phyloP scores from a whole-genome alignment of 345 rosid species.

The Crucihimalaya himalaica region DNA sequence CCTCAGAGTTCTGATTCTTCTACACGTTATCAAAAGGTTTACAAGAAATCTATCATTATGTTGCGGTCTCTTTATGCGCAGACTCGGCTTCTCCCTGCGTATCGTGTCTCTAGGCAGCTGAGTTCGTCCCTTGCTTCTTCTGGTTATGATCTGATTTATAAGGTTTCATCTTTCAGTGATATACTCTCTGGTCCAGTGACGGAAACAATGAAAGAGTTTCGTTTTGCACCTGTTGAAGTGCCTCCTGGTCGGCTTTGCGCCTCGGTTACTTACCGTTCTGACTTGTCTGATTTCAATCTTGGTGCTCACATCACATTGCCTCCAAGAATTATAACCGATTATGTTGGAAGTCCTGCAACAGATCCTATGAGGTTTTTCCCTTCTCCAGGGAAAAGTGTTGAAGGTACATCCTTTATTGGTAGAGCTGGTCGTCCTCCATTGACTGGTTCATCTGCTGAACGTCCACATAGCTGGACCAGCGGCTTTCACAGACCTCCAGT shows the following conservation, averaged over 20 bases:
- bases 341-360: constrained; percentile 85
- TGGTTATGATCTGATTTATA: constrained; percentile 68
- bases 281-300: constrained; percentile 70
- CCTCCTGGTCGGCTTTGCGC: constrained; percentile 68
- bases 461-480: constrained; percentile 95
- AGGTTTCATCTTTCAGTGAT: constrained; percentile 76
- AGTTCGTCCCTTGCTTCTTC: constrained; percentile 59
- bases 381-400: constrained; percentile 55
- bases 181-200: constrained; percentile 65
- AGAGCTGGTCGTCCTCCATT: constrained; percentile 57
- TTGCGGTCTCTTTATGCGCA: constrained; percentile 71
- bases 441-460: constrained; percentile 54
- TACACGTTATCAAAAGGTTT: constrained; percentile 65
- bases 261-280: constrained; percentile 66
- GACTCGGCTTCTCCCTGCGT: constrained; percentile 81
- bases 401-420: constrained; percentile 57
- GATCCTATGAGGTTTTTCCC: constrained; percentile 81
- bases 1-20: constrained; percentile 52
- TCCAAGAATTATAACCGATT: constrained; percentile 76
- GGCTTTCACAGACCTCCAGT: constrained; percentile 60
- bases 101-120: constrained; percentile 67
- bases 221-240: constrained; percentile 74
- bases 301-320: constrained; percentile 62
- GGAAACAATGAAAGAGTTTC: constrained; percentile 59
- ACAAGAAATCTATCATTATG: constrained; percentile 76